phyloP scores from a whole-genome alignment of 2,329 filamentous ascomycete species.

The Trichophyton simii region DNA sequence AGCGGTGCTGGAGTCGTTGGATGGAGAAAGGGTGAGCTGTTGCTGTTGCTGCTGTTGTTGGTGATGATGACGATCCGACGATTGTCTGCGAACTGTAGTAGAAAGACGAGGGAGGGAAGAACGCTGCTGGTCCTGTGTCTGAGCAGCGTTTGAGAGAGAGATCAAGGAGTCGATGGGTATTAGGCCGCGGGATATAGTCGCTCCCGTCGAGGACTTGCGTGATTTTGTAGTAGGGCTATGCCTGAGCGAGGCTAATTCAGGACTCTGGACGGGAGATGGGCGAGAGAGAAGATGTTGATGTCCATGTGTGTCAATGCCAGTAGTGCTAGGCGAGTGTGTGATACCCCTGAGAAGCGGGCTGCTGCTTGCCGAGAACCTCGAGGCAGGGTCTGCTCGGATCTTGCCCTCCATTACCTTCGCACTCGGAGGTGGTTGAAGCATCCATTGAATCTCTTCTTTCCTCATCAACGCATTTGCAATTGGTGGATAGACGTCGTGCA shows the following conservation, averaged over 20 bases:
- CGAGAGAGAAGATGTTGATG: background rate
- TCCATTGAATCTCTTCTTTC: slow-evolving; percentile 67
- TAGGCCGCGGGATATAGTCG: background rate
- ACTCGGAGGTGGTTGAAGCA: slow-evolving; percentile 82
- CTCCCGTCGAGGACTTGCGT: background rate
- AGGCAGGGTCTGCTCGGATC: slow-evolving; percentile 30
- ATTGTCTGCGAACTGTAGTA: background rate
- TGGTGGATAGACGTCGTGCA: slow-evolving; percentile 77
- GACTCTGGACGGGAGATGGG: background rate
- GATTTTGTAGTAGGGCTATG: background rate
- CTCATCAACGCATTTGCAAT: slow-evolving; percentile 63
- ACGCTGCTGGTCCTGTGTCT: background rate
- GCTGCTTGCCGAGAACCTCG: background rate
- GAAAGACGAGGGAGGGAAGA: background rate
- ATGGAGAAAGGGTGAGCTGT: background rate
- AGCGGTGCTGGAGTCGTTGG: slow-evolving; percentile 20
- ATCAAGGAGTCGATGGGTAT: background rate
- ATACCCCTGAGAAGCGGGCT: background rate
- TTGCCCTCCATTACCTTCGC: slow-evolving; percentile 87
- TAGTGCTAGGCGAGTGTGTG: background rate
- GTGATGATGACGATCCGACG: background rate
- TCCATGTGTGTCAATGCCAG: background rate
- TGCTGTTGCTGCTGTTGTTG: background rate
- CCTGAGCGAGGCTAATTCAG: background rate
- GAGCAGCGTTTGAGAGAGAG: background rate